Base-by-base conservation (phyloP, 257 asterid species). In the Knoxia roxburghii region DNA sequence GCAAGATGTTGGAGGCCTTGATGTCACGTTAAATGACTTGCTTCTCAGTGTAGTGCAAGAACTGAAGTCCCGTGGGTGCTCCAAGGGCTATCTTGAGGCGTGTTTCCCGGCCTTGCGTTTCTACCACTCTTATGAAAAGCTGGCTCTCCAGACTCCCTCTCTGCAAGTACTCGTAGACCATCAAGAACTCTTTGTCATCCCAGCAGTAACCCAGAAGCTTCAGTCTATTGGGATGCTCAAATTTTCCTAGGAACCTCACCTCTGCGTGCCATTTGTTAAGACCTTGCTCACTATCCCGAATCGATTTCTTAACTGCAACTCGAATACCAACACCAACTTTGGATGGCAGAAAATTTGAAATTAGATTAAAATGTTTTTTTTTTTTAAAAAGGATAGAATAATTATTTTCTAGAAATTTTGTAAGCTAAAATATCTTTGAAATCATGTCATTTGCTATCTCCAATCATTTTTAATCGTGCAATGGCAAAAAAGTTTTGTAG, bases 121-220 rank as follows among this genome's bases (percentile, higher is more conserved):
- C 96, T 2, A 75, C 90, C 20, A 82, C 81, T 62, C 78, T 84
- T 82, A 88, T 74, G 76, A 93, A 93, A 32, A 93, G 95, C 76
- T 92, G 98, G 71, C 78, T 89, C 65, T 88, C 98, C 40, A 92
- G 76, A 80, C 98, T 88, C 33, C 98, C 98, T 58, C 73, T 80
- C 13, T 82, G 95, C 97, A 90, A 75, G 70, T 82, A 87, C 40
- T 93, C 98, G 23, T 93, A 93, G 15, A 88, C 96, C 0, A 93
- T 89, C 4, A 90, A 83, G 64, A 89, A 88, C 12, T 85, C 89
- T 6, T 76, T 79, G 1, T 93, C 92, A 40, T 90, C 97, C 96
- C 97, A 93, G 23, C 99, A 93, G 54, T 93, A 93, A 2, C 99
- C 99, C 52, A 90, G 45, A 46, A 93, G 30, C 78, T 84, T 90